Evolutionary conservation across 2,329 filamentous ascomycete species (phyloP), one percentile per base, ranked within the genome.

Genomic region (Colletotrichum sidae): DNA sequence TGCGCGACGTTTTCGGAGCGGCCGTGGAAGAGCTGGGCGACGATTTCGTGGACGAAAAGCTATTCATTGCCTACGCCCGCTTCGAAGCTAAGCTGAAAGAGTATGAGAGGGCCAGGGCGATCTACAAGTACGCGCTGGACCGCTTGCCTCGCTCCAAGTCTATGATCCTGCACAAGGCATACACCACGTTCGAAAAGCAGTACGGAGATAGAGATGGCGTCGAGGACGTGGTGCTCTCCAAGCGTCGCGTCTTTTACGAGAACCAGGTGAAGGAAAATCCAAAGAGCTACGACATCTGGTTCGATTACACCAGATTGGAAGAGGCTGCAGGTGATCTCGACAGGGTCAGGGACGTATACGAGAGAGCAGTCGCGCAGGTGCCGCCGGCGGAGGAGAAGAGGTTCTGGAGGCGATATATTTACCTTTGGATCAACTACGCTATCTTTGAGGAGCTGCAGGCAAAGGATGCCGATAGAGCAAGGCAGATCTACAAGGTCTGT

Each of bases 181-280:
- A 98, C 76, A 98, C 95, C 0, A 95, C 92, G 0, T 99, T 99
- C 71, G 96, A 99, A 79, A 99, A 99, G 81, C 96, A 99, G 73
- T 99, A 93, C 75, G 96, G 96, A 69, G 94, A 98, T 76, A 86
- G 87, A 60, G 93, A 97, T 72, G 96, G 96, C 5, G 93, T 99
- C 2, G 95, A 98, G 73, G 93, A 98, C 75, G 94, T 98, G 8
- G 93, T 99, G 37, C 77, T 98, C n/a, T 94, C 94, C 13, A 99
- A 99, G 77, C 87, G 96, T 70, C 86, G 96, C 72, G 91, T 97
- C 15, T 89, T 96, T 68, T 99, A 99, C 78, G 96, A 99, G 78
- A 93, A 97, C 71, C 91, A 96, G 74, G 88, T 98, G 70, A 95
- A 94, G 73, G 92, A 96, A 74, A 98, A 97, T 73, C 88, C 94